Conservation (phyloP, 2,329 filamentous ascomycete genomes). For the Penicillium sp. region DNA sequence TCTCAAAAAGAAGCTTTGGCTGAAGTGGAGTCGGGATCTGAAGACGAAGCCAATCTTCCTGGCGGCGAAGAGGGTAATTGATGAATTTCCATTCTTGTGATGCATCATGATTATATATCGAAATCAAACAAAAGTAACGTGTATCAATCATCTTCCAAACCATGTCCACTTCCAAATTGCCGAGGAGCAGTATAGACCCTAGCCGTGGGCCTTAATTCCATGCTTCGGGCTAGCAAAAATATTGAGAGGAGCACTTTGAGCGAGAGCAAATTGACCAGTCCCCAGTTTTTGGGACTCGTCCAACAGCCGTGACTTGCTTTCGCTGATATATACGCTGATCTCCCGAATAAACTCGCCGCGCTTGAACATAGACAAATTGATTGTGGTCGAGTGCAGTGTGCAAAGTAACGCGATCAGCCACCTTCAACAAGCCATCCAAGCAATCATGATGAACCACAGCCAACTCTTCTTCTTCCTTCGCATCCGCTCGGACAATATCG, state of each 20-base stretch:
- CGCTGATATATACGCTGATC: too few species aligned
- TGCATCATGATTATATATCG: background rate
- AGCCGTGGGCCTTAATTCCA: too few species aligned
- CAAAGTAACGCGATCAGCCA: conserved; percentile 40
- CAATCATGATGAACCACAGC: conserved; percentile 40
- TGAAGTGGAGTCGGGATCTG: conserved; percentile 32
- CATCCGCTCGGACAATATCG: conserved; percentile 44
- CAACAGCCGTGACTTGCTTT: too few species aligned
- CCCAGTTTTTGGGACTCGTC: too few species aligned
- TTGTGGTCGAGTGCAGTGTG: conserved; percentile 38
- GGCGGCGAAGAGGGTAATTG: conserved; percentile 25
- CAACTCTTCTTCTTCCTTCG: conserved; percentile 36
- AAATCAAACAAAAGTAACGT: background rate
- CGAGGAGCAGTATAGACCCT: too few species aligned
- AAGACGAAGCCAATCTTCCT: conserved; percentile 25
- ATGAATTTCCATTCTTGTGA: background rate
- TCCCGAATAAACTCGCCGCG: too few species aligned
- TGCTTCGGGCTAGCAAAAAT: too few species aligned
- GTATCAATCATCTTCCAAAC: too few species aligned
- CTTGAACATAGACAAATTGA: too few species aligned
- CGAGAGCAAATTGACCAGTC: too few species aligned
- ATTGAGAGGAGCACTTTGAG: too few species aligned
- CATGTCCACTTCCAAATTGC: too few species aligned
- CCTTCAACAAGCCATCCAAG: conserved; percentile 42
- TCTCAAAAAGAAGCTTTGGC: conserved; percentile 32